Conservation (phyloP, 768 basidiomycete species). For the Gelatoporia subvermispora region DNA sequence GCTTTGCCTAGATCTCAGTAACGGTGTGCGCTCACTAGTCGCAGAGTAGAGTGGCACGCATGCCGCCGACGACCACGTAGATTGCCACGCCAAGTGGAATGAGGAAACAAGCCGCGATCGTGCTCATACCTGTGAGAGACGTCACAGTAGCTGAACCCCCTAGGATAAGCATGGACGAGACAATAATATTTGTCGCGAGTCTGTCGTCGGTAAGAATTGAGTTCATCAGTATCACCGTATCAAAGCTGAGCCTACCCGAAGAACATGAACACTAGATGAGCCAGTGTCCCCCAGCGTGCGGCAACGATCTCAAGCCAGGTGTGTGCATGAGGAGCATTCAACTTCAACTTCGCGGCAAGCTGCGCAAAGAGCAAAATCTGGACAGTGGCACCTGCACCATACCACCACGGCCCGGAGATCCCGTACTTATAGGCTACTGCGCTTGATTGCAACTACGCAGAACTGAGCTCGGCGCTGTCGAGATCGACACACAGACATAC, state of each 20-base stretch:
- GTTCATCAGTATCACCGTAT: neutral
- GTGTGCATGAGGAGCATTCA: constrained; percentile 84
- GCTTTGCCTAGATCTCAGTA: neutral
- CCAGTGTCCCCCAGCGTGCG: constrained; percentile 71
- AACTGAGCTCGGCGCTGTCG: neutral
- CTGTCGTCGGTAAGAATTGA: constrained; percentile 24
- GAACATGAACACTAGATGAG: constrained; percentile 84
- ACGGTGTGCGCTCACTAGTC: constrained; percentile 63
- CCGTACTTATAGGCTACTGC: constrained; percentile 85
- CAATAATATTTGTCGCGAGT: constrained; percentile 88
- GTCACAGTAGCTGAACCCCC: constrained; percentile 87
- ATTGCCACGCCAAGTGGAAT: constrained; percentile 85
- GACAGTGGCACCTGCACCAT: constrained; percentile 84
- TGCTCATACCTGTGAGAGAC: constrained; percentile 84
- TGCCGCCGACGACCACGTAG: constrained; percentile 84
- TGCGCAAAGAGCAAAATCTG: constrained; percentile 89
- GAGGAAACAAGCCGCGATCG: constrained; percentile 86
- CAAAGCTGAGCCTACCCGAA: constrained; percentile 55
- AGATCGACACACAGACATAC: constrained; percentile 27
- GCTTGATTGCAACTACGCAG: constrained; percentile 64
- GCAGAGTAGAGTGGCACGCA: constrained; percentile 81
- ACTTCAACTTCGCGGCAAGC: constrained; percentile 87
- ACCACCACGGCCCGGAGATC: constrained; percentile 87
- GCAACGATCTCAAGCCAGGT: constrained; percentile 89
- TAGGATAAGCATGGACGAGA: constrained; percentile 79